Evolutionary conservation across 495 filamentous ascomycete species (phyloP), one percentile per base, ranked within the genome.

Genomic region (Chlorociboria aeruginascens): DNA sequence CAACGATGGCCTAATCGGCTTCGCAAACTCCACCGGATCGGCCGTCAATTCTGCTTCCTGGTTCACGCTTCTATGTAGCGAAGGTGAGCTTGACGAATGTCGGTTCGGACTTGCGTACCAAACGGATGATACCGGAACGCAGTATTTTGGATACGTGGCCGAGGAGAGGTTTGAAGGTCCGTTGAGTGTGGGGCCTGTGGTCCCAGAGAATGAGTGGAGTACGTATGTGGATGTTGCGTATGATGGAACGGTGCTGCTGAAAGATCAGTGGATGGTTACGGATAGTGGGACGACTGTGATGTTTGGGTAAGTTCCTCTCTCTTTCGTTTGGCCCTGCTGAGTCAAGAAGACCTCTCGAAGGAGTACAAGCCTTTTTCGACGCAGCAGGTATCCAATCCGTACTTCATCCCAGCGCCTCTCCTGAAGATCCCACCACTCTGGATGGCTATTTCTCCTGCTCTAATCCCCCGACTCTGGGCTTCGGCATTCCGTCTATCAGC

Each of bases 251-350:
- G 33, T 50, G 6, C 7, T 50, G 12, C 41, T 16, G 34, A 39
- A 20, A 17, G 35, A 44, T 38, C 34, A 33, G 7, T 9, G 8
- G 28, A 45, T 50, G 9, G 32, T 39, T 7, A 39, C 32, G n/a
- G 48, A 50, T 34, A 50, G 48, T 32, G 48, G 48, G 14, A 45
- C 48, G n/a, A 37, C 48, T 0, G 33, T 45, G 3, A 42, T 50
- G 14, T 33, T 50, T 31, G 48, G 48, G 41, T 50, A 9, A 35
- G 30, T 49, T 10, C 34, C 30, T 14, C 14, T 3, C 2, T 34
- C 17, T 45, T 14, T 20, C 2, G n/a, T 12, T 31, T 1, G 12
- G 9, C 1, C 14, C 10, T 43, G 14, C 43, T 45, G 3, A 45
- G 10, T 8, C 6, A 45, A 7, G 1, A 10, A 50, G 47, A n/a